Percentiles rank a stretch among this genome's conserved stretches.
phyloP scores from a whole-genome alignment of 306 rosid genomes.

The Pyrus pyrifolia region DNA sequence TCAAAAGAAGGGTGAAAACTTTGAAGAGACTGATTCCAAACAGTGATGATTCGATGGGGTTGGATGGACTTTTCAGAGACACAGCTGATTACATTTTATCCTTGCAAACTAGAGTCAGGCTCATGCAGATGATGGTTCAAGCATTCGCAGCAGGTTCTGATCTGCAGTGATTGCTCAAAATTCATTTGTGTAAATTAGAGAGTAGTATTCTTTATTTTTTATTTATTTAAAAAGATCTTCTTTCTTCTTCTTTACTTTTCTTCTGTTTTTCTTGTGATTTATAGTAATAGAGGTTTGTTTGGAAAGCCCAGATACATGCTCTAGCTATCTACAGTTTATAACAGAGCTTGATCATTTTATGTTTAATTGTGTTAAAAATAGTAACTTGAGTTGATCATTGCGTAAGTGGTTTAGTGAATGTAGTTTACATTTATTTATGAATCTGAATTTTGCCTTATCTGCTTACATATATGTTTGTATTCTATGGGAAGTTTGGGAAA shows the following conservation, averaged over 20 bases:
- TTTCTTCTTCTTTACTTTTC: background rate
- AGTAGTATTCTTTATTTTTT: background rate
- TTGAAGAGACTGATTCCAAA: constrained; percentile 61
- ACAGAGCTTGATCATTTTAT: background rate
- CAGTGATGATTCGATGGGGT: constrained; percentile 27
- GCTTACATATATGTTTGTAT: no score
- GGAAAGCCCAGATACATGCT: background rate
- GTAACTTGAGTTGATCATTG: background rate
- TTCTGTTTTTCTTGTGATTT: background rate
- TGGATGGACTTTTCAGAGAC: constrained; percentile 76
- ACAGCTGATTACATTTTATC: constrained; percentile 73
- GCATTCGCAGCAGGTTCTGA: constrained; percentile 34
- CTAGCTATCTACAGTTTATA: background rate
- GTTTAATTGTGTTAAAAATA: background rate
- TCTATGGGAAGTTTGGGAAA: no score
- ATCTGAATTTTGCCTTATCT: no score
- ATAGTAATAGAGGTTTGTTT: background rate
- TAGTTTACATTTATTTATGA: no score
- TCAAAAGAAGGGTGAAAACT: constrained; percentile 53
- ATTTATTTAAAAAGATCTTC: background rate
- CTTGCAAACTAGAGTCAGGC: constrained; percentile 62
- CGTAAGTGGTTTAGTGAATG: background rate
- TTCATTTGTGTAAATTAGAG: constrained; percentile 8
- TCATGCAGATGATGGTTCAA: constrained; percentile 75
- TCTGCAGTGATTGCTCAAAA: background rate